Evolutionary conservation across 2,329 filamentous ascomycete genomes (phyloP).

Genomic region (Fusarium goolgardi): DNA sequence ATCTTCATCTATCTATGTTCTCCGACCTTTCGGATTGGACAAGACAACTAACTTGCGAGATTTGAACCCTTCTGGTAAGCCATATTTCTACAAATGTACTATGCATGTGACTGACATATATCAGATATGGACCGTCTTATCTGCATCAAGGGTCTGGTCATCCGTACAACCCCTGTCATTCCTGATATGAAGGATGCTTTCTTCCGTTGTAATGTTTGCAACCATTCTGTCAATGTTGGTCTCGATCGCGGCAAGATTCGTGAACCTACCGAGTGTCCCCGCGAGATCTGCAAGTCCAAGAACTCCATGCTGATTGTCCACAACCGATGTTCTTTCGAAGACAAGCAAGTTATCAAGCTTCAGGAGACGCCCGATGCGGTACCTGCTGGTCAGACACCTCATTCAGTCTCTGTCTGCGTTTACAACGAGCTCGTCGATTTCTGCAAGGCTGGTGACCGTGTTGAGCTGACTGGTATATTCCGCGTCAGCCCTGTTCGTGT

Average conservation of each 20-base stretch:
- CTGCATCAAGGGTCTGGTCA: conserved; percentile 94
- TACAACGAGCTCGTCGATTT: conserved; percentile 98
- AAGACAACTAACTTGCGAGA: conserved; percentile 91
- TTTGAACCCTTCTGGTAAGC: conserved; percentile 84
- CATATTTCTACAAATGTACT: background rate
- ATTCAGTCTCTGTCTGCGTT: conserved; percentile 94
- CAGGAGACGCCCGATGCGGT: conserved; percentile 97
- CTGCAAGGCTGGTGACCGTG: conserved; percentile 96
- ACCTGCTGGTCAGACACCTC: conserved; percentile 94
- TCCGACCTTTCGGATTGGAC: conserved; percentile 90
- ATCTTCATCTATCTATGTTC: conserved; percentile 81
- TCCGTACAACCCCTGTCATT: conserved; percentile 94
- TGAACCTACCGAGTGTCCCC: conserved; percentile 90
- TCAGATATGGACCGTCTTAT: conserved; percentile 95
- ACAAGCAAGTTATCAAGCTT: conserved; percentile 98
- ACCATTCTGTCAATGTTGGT: conserved; percentile 88
- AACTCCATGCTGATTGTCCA: conserved; percentile 99
- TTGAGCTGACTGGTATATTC: conserved; percentile 97
- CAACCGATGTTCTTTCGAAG: conserved; percentile 92
- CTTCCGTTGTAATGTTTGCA: conserved; percentile 94
- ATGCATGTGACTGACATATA: conserved; percentile 22
- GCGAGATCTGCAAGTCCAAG: conserved; percentile 80
- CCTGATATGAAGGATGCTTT: conserved; percentile 99
- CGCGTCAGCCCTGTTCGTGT: conserved; percentile 92
- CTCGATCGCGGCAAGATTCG: conserved; percentile 96